Base-by-base conservation (phyloP, 495 filamentous ascomycete species). In the Chaetomidium leptoderma region DNA sequence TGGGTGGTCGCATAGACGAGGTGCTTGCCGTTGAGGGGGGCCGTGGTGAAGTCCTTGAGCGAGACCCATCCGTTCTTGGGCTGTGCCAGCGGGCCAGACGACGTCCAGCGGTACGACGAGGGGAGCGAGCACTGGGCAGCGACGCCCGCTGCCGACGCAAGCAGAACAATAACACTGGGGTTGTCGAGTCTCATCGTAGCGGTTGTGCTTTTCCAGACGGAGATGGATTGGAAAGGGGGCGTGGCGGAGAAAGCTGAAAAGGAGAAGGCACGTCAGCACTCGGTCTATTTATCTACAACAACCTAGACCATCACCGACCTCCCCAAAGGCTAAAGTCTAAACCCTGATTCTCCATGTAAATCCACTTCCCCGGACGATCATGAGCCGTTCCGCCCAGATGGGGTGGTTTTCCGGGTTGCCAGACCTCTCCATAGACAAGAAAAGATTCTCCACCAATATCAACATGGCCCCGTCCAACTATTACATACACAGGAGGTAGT, bases 11-110 rank as follows among this genome's bases (percentile, higher is more conserved):
- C 79, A 60, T 82, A 85, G 6, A 84, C 82, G 13, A 84, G 68
- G 59, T 84, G 75, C 62, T 83, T 57, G 60, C 74, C 76, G 45
- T 84, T 77, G 70, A 75, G 79, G 4, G 72, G 60, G 33, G 78
- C 78, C 44, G 65, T 56, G 59, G 76, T 81, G 66, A 83, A 84
- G 71, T 84, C 81, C 59, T 85, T 85, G 27, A 85, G 70, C 1
- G 81, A 66, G 6, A 70, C 67, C 78, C 75, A 82, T 24, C 78
- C 79, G 6, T 69, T 68, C 55, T 78, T 73, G 0, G 81, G 81
- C 3, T 64, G 58, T 8, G 78, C 80, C 3, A 85, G 67, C 8
- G 73, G 23, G 3, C 60, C 72, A 11, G 71, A 75, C 23, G 76
- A 80, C 27, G 75, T 77, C 82, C 81, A 84, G 14, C 56, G 61